These are phyloP conservation scores for Pichia phayaonensis DNA, from an alignment of 805 yeast genomes.

Conservation along the genomic window DNA sequence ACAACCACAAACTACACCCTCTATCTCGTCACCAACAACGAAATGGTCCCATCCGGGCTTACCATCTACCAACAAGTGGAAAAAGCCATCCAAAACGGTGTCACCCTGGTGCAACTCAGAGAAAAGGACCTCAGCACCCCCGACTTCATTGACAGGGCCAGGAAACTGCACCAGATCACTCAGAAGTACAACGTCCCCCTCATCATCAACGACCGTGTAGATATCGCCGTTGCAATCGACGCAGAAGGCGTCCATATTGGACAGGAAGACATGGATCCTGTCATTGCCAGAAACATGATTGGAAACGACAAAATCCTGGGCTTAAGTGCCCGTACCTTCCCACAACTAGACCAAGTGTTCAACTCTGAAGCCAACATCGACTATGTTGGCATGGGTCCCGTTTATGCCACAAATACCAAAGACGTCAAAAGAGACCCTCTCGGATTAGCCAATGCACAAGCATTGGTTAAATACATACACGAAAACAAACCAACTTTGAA, in stretches of 20 bases:
- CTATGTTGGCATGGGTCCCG: constrained; percentile 80
- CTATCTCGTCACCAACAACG: constrained; percentile 75
- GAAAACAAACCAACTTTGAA: constrained; percentile 32
- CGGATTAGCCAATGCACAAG: constrained; percentile 62
- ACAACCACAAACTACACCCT: constrained; percentile 43
- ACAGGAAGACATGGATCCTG: constrained; percentile 75
- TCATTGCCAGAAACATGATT: constrained; percentile 48
- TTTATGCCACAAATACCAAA: constrained; percentile 70
- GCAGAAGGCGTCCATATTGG: constrained; percentile 86
- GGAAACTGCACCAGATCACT: constrained; percentile 54
- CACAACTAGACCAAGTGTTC: constrained; percentile 35
- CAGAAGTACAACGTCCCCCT: constrained; percentile 56
- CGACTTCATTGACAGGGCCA: constrained; percentile 58
- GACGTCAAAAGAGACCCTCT: constrained; percentile 45
- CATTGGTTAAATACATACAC: constrained; percentile 41
- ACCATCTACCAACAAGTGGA: constrained; percentile 55
- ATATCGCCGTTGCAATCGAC: constrained; percentile 80
- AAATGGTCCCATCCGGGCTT: constrained; percentile 56
- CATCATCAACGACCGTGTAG: constrained; percentile 79
- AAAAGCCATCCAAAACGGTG: constrained; percentile 62
- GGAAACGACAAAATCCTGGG: constrained; percentile 78
- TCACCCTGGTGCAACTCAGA: constrained; percentile 73
- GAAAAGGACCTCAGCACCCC: constrained; percentile 68
- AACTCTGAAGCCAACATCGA: constrained; percentile 43
- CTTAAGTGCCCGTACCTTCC: constrained; percentile 55